A percentile compares a stretch with the other conserved stretches of the same genome.
These are phyloP conservation scores for Penicillium olsonii DNA, from an alignment of 2,329 filamentous ascomycete genomes.

Conservation along the genomic window DNA sequence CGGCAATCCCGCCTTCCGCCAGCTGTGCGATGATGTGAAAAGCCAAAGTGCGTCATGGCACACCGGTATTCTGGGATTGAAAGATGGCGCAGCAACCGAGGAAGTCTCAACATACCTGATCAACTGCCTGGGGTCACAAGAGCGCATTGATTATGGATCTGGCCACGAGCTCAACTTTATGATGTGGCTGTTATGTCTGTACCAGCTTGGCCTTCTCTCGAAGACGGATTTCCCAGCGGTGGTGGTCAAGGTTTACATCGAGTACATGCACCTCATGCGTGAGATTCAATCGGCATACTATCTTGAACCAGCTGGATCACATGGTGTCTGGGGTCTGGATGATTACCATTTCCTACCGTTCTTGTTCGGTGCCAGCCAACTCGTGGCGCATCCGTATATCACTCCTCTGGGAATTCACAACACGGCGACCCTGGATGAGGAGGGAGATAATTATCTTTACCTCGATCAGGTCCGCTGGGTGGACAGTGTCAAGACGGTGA, in stretches of 20 bases:
- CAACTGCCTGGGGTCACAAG: constrained; percentile 81
- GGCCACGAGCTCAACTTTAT: constrained; percentile 97
- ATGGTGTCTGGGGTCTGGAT: constrained; percentile 96
- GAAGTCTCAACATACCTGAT: constrained; percentile 80
- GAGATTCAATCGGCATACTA: constrained; percentile 89
- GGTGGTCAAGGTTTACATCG: constrained; percentile 74
- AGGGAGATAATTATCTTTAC: constrained; percentile 80
- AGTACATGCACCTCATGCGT: constrained; percentile 86
- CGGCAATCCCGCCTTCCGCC: constrained; percentile 88
- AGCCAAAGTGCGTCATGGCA: constrained; percentile 46
- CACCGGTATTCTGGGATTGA: constrained; percentile 39
- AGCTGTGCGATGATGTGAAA: constrained; percentile 64
- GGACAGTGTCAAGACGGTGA: constrained; percentile 93
- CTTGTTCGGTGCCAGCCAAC: constrained; percentile 87
- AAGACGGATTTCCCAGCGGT: constrained; percentile 69
- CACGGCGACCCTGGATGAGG: constrained; percentile 82
- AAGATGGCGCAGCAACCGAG: constrained; percentile 54
- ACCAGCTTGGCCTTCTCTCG: constrained; percentile 70
- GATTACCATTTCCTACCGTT: constrained; percentile 98
- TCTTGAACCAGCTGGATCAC: constrained; percentile 91
- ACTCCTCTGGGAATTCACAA: constrained; percentile 84
- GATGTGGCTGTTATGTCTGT: constrained; percentile 93
- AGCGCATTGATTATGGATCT: constrained; percentile 92
- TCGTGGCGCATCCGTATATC: constrained; percentile 79
- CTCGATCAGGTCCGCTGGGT: constrained; percentile 92